Percentiles rank a stretch among this genome's conserved stretches.
These are phyloP conservation scores for Plasmodium knowlesi DNA, from an alignment of 169 alveolate genomes.

Conservation along the genomic window DNA sequence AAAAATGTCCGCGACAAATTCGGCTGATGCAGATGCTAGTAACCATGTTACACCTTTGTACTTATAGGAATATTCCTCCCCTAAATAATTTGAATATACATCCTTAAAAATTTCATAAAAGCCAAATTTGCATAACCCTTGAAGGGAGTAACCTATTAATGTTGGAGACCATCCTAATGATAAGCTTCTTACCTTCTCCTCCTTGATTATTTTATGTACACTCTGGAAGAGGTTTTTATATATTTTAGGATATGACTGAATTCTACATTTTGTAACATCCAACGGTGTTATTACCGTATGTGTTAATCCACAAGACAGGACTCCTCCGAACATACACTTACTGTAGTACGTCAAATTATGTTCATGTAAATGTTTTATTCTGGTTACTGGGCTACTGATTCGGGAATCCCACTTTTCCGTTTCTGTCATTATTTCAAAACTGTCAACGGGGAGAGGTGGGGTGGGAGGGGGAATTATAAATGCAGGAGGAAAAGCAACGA, in stretches of 20 bases:
- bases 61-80: constrained; percentile 89
- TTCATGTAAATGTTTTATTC: constrained; percentile 79
- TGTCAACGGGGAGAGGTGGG: neutral
- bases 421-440: constrained; percentile 17
- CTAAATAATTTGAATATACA: constrained; percentile 88
- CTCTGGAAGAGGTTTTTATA: constrained; percentile 89
- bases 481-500: neutral
- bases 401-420: constrained; percentile 78
- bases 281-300: constrained; percentile 96
- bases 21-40: constrained; percentile 98
- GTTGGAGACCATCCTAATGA: constrained; percentile 98
- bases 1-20: constrained; percentile 96
- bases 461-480: neutral
- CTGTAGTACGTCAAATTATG: constrained; percentile 89
- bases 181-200: constrained; percentile 94
- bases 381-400: constrained; percentile 77
- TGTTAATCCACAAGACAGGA: constrained; percentile 96
- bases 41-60: constrained; percentile 94
- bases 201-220: constrained; percentile 81
- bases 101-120: constrained; percentile 98
- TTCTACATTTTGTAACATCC: constrained; percentile 97
- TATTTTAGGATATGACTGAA: constrained; percentile 93
- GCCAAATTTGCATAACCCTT: constrained; percentile 98
- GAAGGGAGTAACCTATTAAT: constrained; percentile 95
- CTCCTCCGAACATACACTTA: constrained; percentile 97